Conservation (phyloP, 441 rosid genomes). For the Jatropha podagrica region DNA sequence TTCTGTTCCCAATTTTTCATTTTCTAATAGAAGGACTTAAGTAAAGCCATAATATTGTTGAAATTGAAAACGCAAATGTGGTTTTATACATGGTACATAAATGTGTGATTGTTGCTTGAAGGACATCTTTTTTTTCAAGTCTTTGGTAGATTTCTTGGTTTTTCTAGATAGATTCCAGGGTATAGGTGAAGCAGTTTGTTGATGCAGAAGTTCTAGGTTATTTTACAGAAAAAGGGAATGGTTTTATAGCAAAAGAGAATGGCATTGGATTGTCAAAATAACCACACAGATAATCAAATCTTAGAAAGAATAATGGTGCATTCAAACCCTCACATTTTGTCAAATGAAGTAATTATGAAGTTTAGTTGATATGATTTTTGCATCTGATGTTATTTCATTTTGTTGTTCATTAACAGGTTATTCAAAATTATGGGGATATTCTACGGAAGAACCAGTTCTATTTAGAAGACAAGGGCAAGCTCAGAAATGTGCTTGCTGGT, state of each 20-base stretch:
- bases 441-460: conserved; percentile 61
- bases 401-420: conserved; percentile 50
- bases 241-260: not conserved
- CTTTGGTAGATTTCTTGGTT: conserved; percentile 2
- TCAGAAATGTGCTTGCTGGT: conserved; percentile 69
- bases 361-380: conserved; percentile 10
- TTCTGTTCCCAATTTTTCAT: not conserved
- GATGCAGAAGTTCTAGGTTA: not conserved
- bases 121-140: not conserved
- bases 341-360: not conserved
- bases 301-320: not conserved
- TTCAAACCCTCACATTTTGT: not conserved
- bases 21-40: not conserved
- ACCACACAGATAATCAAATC: not conserved
- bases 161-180: not conserved
- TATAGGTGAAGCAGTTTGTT: not conserved
- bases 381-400: conserved; percentile 15
- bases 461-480: conserved; percentile 73
- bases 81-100: not conserved
- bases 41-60: not conserved
- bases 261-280: not conserved
- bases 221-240: not conserved
- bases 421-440: conserved; percentile 74
- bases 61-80: not conserved
- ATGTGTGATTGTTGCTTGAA: not conserved